Percentiles rank a stretch among this genome's conserved stretches.
Evolutionary conservation across 441 rosid species (phyloP).

Genomic region (Euphorbia celastroides): DNA sequence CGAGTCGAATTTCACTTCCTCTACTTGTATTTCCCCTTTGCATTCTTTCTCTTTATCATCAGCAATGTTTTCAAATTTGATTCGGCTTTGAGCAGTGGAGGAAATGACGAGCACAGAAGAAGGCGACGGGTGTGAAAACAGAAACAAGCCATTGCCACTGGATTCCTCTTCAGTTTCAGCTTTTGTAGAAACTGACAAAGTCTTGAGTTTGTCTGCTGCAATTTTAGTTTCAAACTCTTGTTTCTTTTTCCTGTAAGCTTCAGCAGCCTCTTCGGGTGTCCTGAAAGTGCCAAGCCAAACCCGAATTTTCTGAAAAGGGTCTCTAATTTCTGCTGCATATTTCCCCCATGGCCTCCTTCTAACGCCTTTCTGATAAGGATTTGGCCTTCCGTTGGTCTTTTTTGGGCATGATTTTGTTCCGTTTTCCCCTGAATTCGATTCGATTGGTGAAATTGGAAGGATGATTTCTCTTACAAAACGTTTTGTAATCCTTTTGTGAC

Average conservation of each 20-base stretch:
- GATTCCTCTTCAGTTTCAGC: constrained; percentile 11
- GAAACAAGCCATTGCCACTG: constrained; percentile 11
- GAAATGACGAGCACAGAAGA: constrained; percentile 43
- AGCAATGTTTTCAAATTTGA: constrained; percentile 4
- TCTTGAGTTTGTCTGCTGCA: constrained; percentile 12
- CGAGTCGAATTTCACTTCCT: constrained; percentile 9
- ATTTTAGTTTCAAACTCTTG: constrained; percentile 31
- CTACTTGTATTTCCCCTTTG: not conserved
- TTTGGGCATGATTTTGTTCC: not conserved
- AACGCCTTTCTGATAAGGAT: constrained; percentile 37
- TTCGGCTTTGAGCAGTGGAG: constrained; percentile 11
- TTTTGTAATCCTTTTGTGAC: constrained; percentile 9
- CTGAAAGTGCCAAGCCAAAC: constrained; percentile 40
- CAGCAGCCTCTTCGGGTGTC: constrained; percentile 42
- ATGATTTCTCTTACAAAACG: constrained; percentile 31
- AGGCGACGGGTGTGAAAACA: constrained; percentile 31
- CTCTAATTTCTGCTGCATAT: constrained; percentile 38
- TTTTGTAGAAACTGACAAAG: not conserved
- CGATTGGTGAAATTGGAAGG: not conserved
- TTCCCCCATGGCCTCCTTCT: constrained; percentile 40
- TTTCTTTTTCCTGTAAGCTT: constrained; percentile 38
- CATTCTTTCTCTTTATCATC: constrained; percentile 3
- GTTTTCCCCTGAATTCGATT: constrained; percentile 1
- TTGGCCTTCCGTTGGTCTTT: constrained; percentile 14
- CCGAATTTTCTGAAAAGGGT: constrained; percentile 28